phyloP scores from a whole-genome alignment of 768 basidiomycete genomes.

The Pleurotus tuoliensis region DNA sequence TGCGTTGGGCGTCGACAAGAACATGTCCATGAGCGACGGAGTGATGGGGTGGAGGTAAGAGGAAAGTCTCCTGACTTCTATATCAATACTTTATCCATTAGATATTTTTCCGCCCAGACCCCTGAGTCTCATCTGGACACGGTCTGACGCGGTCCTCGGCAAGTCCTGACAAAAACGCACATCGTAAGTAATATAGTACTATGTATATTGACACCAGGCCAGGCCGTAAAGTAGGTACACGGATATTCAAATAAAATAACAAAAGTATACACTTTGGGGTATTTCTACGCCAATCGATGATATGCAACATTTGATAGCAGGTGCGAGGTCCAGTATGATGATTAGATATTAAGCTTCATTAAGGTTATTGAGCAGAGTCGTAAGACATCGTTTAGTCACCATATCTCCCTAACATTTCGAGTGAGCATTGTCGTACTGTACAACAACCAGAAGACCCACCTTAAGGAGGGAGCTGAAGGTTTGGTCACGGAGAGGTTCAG shows the following conservation, averaged over 20 bases:
- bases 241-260: constrained; percentile 7
- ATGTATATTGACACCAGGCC: not conserved
- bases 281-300: constrained; percentile 8
- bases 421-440: constrained; percentile 12
- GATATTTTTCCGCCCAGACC: not conserved
- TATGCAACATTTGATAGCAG: constrained; percentile 11
- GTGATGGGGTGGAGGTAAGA: too few species aligned
- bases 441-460: constrained; percentile 35
- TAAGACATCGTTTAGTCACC: constrained; percentile 94
- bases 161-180: not conserved
- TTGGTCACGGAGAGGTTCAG: constrained; percentile 90
- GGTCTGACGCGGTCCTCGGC: not conserved
- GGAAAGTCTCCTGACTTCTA: too few species aligned
- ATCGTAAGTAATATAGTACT: not conserved
- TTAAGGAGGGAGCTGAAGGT: constrained; percentile 92
- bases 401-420: constrained; percentile 74
- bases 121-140: not conserved
- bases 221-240: constrained; percentile 4
- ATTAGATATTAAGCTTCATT: constrained; percentile 54
- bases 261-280: constrained; percentile 8
- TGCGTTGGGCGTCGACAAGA: constrained; percentile 27
- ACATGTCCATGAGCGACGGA: constrained; percentile 2
- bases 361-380: constrained; percentile 85
- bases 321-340: constrained; percentile 1
- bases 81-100: not conserved